Base-by-base conservation (phyloP, 2,329 filamentous ascomycete species). In the Fusarium dimerum region DNA sequence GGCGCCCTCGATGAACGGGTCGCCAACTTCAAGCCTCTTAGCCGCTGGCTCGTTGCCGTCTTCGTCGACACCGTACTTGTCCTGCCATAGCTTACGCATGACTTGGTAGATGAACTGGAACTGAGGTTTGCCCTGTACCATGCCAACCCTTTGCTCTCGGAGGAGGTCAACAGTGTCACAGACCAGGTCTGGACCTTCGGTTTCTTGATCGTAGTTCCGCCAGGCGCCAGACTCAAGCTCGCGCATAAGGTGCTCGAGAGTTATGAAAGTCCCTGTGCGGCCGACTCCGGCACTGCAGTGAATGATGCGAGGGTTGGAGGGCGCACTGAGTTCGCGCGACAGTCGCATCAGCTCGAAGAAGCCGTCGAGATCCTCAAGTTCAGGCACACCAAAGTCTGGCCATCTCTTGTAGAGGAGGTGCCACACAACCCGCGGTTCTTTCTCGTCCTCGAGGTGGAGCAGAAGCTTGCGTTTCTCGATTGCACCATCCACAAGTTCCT, bases 201-300 rank as follows among this genome's bases (percentile, higher is more conserved):
- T 45, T 12, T 62, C 55, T 15, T 65, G 62, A 48, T 78, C 73
- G 53, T 73, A 74, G 20, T 75, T 68, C 56, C 82, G 76, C 45
- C 96, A 73, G 18, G 85, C 80, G 45, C 92, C 93, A 6, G 85
- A 81, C 26, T 90, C 85, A 10, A 97, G 79, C 71, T 97, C 91
- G 36, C 86, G 82, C 57, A 96, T 80, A 26, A 99, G 82, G 71
- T 95, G 91, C 72, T 97, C 94, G n/a, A 99, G 81, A 2, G 91
- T 89, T 65, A 99, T 96, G 68, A 97, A 99, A 0, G 94, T 97
- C 34, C 94, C 94, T 8, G 90, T 96, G 50, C 94, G 85, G 12
- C 94, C 94, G 13, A 99, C 93, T 39, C 94, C 94, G 8, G 94
- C 94, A 67, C 90, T 96, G 76, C 89, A 92, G 71, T 92, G 89